A percentile compares a stretch with the other conserved stretches of the same genome.
Evolutionary conservation across 2,329 filamentous ascomycete species (phyloP).

Genomic region (Colletotrichum lentis): DNA sequence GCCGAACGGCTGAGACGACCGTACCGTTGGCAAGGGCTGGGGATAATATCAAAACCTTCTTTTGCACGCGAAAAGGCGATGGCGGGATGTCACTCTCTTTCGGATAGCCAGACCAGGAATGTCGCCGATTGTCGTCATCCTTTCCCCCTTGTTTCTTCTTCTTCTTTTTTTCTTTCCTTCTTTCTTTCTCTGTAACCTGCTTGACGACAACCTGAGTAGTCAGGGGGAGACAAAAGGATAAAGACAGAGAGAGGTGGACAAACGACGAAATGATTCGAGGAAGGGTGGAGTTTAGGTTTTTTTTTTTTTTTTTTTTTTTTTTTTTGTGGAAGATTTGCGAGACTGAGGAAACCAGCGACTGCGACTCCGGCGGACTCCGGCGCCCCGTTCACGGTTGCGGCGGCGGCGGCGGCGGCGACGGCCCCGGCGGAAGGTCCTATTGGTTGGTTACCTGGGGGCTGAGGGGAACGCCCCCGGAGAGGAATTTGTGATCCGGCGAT

Average conservation of each 20-base stretch:
- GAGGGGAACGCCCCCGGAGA: conserved; percentile 22
- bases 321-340: conserved; percentile 3
- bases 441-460: conserved; percentile 24
- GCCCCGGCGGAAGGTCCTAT: conserved; percentile 16
- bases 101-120: too few relatives aligned
- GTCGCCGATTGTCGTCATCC: neutral
- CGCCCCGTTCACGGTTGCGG: neutral
- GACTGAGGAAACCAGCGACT: neutral
- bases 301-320: neutral
- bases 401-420: too few relatives aligned
- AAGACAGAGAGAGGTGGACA: too few relatives aligned
- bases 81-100: neutral
- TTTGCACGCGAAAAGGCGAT: conserved; percentile 8
- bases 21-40: conserved; percentile 1
- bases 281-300: too few relatives aligned
- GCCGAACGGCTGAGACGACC: neutral
- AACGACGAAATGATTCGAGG: too few relatives aligned
- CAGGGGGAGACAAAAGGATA: too few relatives aligned
- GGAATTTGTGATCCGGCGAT: conserved; percentile 15
- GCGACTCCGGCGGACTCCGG: conserved; percentile 3
- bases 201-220: too few relatives aligned
- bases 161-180: too few relatives aligned
- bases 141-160: neutral
- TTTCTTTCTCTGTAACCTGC: too few relatives aligned
- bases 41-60: conserved; percentile 27